phyloP scores from a whole-genome alignment of 2,329 filamentous ascomycete genomes.

The Dactylellina cionopaga region DNA sequence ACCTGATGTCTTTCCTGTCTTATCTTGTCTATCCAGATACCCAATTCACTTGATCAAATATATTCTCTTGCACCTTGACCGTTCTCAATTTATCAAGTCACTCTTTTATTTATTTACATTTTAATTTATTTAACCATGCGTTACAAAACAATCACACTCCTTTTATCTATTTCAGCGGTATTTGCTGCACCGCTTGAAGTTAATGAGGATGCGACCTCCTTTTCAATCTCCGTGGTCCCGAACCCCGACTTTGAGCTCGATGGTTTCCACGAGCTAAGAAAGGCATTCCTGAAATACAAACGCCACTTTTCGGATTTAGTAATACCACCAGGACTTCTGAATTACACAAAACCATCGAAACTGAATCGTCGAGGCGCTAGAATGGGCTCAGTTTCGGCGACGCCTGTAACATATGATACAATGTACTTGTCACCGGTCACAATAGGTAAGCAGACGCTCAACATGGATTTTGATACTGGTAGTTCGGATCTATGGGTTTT shows the following conservation, averaged over 20 bases:
- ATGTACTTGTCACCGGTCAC: slow-evolving; percentile 76
- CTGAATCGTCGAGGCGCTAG: slow-evolving; percentile 7
- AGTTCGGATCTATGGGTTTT: slow-evolving; percentile 81
- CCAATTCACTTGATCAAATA: no score
- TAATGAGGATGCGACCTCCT: neutral
- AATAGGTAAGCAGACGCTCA: slow-evolving; percentile 75
- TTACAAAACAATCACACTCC: slow-evolving; percentile 11
- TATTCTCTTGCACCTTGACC: no score
- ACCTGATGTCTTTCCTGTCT: neutral
- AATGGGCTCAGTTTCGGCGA: slow-evolving; percentile 58
- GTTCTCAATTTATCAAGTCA: neutral
- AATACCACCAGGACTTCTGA: slow-evolving; percentile 30
- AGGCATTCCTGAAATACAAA: slow-evolving; percentile 34
- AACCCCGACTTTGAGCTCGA: slow-evolving; percentile 40
- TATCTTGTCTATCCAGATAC: no score
- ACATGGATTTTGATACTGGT: slow-evolving; percentile 79
- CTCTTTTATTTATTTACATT: neutral
- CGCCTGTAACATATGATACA: slow-evolving; percentile 72
- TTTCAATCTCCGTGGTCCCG: slow-evolving; percentile 20
- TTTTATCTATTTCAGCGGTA: slow-evolving; percentile 16
- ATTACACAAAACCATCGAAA: slow-evolving; percentile 33
- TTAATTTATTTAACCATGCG: slow-evolving; percentile 15
- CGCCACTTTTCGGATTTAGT: slow-evolving; percentile 32
- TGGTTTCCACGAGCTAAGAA: slow-evolving; percentile 41
- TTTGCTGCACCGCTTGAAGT: slow-evolving; percentile 8